These are phyloP conservation scores for Fusarium sp. DNA, from an alignment of 2,329 filamentous ascomycete species.

Conservation along the genomic window DNA sequence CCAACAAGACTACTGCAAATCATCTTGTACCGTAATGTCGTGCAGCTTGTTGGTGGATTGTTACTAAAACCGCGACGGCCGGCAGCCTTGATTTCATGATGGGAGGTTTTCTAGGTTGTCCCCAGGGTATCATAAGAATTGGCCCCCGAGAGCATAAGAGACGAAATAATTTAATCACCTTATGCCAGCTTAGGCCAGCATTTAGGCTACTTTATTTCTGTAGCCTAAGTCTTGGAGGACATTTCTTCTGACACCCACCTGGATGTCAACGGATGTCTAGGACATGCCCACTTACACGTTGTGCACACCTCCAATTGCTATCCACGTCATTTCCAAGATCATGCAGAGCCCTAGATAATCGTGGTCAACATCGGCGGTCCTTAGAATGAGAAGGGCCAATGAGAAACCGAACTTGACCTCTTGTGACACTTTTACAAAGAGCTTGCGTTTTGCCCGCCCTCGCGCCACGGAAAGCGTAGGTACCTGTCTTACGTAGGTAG, in stretches of 20 bases:
- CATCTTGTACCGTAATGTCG: not conserved
- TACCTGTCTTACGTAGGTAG: conserved; percentile 32
- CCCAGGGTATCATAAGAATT: too few relatives aligned
- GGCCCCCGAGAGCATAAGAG: too few relatives aligned
- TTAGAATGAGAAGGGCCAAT: conserved; percentile 18
- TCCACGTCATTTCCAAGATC: conserved; percentile 33
- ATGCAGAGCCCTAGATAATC: conserved; percentile 22
- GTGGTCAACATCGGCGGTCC: conserved; percentile 19
- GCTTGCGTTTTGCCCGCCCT: conserved; percentile 23
- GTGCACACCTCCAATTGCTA: conserved; percentile 25
- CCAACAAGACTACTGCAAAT: conserved; percentile 1
- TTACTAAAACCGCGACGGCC: not conserved
- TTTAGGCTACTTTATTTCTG: too few relatives aligned
- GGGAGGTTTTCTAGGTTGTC: not conserved
- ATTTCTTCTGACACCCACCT: too few relatives aligned
- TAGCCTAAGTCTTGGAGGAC: too few relatives aligned
- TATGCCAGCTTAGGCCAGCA: too few relatives aligned
- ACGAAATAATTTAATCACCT: too few relatives aligned
- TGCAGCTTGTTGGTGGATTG: not conserved
- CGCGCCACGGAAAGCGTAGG: conserved; percentile 25
- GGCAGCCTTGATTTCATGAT: conserved; percentile 25
- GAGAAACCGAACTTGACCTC: conserved; percentile 12
- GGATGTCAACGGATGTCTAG: too few relatives aligned
- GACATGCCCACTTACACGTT: conserved; percentile 20
- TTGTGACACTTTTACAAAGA: conserved; percentile 36